A percentile compares a stretch with the other conserved stretches of the same genome.
Conservation (phyloP, 2,329 filamentous ascomycete species). For the Monilinia aucupariae region DNA sequence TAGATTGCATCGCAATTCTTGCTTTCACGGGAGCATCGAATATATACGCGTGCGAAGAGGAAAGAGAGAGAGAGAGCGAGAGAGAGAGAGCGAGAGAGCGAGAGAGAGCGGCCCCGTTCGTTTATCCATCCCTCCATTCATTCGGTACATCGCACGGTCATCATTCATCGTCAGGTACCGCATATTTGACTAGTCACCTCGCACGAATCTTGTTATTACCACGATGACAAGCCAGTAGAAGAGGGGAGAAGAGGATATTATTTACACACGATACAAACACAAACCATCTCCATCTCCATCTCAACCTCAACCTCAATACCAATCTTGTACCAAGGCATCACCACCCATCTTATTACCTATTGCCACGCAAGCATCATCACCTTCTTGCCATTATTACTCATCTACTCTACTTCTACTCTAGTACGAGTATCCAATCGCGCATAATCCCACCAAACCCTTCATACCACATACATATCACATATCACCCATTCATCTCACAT, state of each 20-base stretch:
- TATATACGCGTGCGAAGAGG: too few relatives aligned
- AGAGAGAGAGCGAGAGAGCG: too few relatives aligned
- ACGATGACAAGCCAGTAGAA: background rate
- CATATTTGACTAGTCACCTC: slow-evolving; percentile 18
- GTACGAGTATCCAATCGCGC: background rate
- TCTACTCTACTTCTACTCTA: too few relatives aligned
- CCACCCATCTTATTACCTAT: too few relatives aligned
- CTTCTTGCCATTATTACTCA: too few relatives aligned
- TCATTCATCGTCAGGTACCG: slow-evolving; percentile 18
- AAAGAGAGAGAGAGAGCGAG: too few relatives aligned
- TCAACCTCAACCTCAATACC: background rate
- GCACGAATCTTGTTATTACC: slow-evolving; percentile 9
- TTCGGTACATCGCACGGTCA: slow-evolving; percentile 16
- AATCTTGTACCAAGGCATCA: too few relatives aligned
- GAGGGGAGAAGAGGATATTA: too few relatives aligned
- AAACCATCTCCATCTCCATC: background rate
- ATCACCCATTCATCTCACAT: background rate
- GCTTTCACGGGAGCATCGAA: too few relatives aligned
- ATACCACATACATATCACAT: background rate
- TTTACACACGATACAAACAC: background rate
- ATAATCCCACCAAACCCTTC: background rate
- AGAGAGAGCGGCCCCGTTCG: background rate
- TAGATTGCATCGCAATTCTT: too few relatives aligned
- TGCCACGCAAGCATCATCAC: too few relatives aligned
- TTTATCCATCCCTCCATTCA: background rate